Base-by-base conservation (phyloP, 169 alveolate species). In the Eimeria falciformis region DNA sequence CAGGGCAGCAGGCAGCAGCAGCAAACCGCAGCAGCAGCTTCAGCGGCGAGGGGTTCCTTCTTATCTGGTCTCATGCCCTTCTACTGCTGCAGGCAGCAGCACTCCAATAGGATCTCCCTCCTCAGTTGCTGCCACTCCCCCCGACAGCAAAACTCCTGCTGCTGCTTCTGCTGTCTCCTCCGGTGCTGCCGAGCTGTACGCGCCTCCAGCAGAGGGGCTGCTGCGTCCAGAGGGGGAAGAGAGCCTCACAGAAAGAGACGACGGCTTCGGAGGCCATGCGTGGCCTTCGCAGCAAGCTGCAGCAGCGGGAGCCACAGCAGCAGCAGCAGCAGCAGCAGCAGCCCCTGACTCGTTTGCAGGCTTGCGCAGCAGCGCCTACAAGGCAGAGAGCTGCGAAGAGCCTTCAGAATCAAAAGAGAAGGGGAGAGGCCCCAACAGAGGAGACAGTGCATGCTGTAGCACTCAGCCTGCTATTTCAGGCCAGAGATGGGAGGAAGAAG, bases 11-110 rank as follows among this genome's bases (percentile, higher is more conserved):
- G 29, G 40, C 73, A 62, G 23, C 33, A 23, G 53, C 83, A 40
- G 62, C 83, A 71, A 71, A 21, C 46, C 0, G 29, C 33, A 71
- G 83, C 83, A 71, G 29, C 83, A 71, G 58, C 43, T 4, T 0
- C 29, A 17, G 62, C 53, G 14, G 58, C 83, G 11, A 56, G 33
- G 21, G 55, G 53, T 40, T 0, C 25, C 17, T 23, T 23, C 40
- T 4, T 11, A 25, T 7, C 47, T 25, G 7, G 47, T 27, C 79
- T 5, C 14, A 68, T 25, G 18, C 47, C 79, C 79, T 27, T 37
- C 79, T 5, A 45, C 79, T 23, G 79, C 79, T 7, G 79, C 79
- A 7, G 79, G 40, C 40, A 33, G 4, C 2, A 33, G 40, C 40
- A 33, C 40, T 33, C 40, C 40, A 33, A 2, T 33, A 33, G 40